phyloP scores from a whole-genome alignment of 73 alveolate genomes.

The Paramecium caudatum region DNA sequence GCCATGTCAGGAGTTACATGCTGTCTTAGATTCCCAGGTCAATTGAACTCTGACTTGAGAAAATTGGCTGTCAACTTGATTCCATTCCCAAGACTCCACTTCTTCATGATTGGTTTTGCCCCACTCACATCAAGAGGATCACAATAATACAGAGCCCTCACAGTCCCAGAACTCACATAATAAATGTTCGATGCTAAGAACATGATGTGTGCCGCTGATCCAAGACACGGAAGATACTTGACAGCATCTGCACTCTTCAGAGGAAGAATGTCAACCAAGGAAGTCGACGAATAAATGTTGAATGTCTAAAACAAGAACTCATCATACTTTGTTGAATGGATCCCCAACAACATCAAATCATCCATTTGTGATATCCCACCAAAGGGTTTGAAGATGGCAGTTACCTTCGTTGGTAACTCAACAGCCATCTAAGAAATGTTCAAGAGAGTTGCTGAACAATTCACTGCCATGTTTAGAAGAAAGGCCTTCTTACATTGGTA shows the following conservation, averaged over 20 bases:
- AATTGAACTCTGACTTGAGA: slow-evolving; percentile 97
- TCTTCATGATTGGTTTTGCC: slow-evolving; percentile 99
- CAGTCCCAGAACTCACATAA: slow-evolving; percentile 99
- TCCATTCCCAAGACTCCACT: slow-evolving; percentile 99
- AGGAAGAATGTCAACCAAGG: slow-evolving; percentile 99
- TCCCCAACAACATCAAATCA: slow-evolving; percentile 96
- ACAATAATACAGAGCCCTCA: slow-evolving; percentile 97
- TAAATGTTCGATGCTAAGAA: slow-evolving; percentile 99
- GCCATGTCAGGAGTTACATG: slow-evolving; percentile 98
- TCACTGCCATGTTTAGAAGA: slow-evolving; percentile 99
- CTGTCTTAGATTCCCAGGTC: slow-evolving; percentile 99
- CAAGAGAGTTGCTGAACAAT: slow-evolving; percentile 98
- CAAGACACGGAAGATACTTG: slow-evolving; percentile 98
- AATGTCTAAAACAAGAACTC: slow-evolving; percentile 97
- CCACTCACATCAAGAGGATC: slow-evolving; percentile 99
- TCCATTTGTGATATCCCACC: slow-evolving; percentile 99
- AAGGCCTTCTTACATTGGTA: slow-evolving; percentile 99
- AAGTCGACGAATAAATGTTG: slow-evolving; percentile 97
- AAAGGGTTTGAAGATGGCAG: slow-evolving; percentile 99
- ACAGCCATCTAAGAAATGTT: slow-evolving; percentile 98
- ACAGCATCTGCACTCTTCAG: slow-evolving; percentile 99
- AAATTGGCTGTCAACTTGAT: slow-evolving; percentile 98
- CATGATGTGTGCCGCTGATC: slow-evolving; percentile 99
- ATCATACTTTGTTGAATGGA: slow-evolving; percentile 98
- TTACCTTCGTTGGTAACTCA: slow-evolving; percentile 97